Percentiles rank a stretch among this genome's conserved stretches.
Conservation (phyloP, 768 basidiomycete species). For the Neoboletus magnificus region DNA sequence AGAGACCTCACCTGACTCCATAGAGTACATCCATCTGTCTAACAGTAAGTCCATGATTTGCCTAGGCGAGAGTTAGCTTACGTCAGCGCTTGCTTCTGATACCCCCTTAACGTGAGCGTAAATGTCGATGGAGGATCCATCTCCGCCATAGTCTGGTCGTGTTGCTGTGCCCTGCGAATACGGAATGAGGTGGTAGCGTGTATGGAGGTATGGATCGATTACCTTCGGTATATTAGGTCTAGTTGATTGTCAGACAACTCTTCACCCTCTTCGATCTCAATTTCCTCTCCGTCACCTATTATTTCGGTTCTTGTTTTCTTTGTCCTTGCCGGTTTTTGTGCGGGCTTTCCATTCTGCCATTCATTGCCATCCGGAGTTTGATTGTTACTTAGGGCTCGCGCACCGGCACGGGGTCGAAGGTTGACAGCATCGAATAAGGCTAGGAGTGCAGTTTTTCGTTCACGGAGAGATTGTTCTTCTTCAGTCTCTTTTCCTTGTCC, state of each 20-base stretch:
- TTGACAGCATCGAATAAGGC: slow-evolving; percentile 70
- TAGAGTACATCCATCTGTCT: slow-evolving; percentile 84
- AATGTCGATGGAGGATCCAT: slow-evolving; percentile 84
- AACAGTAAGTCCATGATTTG: not conserved
- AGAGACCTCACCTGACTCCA: slow-evolving; percentile 72
- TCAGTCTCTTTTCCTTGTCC: slow-evolving; percentile 78
- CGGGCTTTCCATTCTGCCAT: slow-evolving; percentile 40
- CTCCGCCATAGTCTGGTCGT: slow-evolving; percentile 71
- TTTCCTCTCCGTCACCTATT: slow-evolving; percentile 78
- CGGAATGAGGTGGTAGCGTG: slow-evolving; percentile 2
- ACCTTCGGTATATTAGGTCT: slow-evolving; percentile 84
- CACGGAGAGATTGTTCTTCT: slow-evolving; percentile 74
- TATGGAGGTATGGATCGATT: not conserved
- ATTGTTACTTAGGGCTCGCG: slow-evolving; percentile 29
- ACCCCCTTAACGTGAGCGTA: slow-evolving; percentile 69
- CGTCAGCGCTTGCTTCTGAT: slow-evolving; percentile 92
- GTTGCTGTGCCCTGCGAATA: slow-evolving; percentile 68
- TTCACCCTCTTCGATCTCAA: slow-evolving; percentile 81
- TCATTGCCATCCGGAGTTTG: slow-evolving; percentile 30
- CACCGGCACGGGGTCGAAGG: slow-evolving; percentile 59
- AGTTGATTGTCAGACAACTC: slow-evolving; percentile 80
- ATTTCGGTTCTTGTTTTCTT: slow-evolving; percentile 57
- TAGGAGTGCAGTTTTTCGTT: slow-evolving; percentile 72
- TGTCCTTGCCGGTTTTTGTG: slow-evolving; percentile 32
- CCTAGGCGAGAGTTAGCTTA: slow-evolving; percentile 32